Evolutionary conservation across 1,139 yeast species (phyloP).

Genomic region (Starmera stellimalicola): DNA sequence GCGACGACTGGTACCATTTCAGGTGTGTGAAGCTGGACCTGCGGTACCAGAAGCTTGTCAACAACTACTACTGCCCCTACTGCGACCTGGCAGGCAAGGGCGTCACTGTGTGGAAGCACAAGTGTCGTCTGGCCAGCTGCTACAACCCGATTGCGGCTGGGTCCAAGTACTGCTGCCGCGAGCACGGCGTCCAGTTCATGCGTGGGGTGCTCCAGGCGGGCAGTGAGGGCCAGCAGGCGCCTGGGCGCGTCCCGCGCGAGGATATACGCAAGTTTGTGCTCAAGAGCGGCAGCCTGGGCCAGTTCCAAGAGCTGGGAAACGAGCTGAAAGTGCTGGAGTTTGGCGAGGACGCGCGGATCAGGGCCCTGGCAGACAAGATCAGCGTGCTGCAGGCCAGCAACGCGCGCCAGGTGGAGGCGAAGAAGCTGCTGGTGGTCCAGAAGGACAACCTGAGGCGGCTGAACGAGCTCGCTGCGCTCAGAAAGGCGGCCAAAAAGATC

Average conservation of each 20-base stretch:
- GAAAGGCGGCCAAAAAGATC: slow-evolving; percentile 11
- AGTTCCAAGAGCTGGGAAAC: slow-evolving; percentile 25
- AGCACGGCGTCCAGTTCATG: slow-evolving; percentile 61
- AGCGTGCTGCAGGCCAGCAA: slow-evolving; percentile 11
- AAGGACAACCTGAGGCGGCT: slow-evolving; percentile 21
- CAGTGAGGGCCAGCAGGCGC: slow-evolving; percentile 16
- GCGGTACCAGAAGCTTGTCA: slow-evolving; percentile 48
- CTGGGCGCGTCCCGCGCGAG: slow-evolving; percentile 11
- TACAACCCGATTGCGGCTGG: slow-evolving; percentile 40
- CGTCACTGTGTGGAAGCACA: slow-evolving; percentile 57
- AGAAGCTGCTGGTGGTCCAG: slow-evolving; percentile 12
- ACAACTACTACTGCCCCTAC: slow-evolving; percentile 63
- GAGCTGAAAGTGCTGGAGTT: slow-evolving; percentile 26
- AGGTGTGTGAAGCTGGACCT: slow-evolving; percentile 56
- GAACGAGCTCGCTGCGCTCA: slow-evolving; percentile 15
- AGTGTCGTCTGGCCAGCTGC: slow-evolving; percentile 60
- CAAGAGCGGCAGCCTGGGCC: slow-evolving; percentile 23
- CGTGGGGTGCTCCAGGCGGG: slow-evolving; percentile 14
- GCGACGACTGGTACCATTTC: slow-evolving; percentile 95
- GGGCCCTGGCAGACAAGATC: slow-evolving; percentile 11
- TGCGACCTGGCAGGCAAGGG: slow-evolving; percentile 50
- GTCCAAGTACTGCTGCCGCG: slow-evolving; percentile 68
- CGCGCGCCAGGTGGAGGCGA: slow-evolving; percentile 7
- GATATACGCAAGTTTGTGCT: slow-evolving; percentile 15
- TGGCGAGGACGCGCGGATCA: slow-evolving; percentile 17